Percentiles rank a stretch among this genome's conserved stretches.
These are phyloP conservation scores for Catunica adiposa DNA, from an alignment of 2,329 filamentous ascomycete genomes.

Conservation along the genomic window DNA sequence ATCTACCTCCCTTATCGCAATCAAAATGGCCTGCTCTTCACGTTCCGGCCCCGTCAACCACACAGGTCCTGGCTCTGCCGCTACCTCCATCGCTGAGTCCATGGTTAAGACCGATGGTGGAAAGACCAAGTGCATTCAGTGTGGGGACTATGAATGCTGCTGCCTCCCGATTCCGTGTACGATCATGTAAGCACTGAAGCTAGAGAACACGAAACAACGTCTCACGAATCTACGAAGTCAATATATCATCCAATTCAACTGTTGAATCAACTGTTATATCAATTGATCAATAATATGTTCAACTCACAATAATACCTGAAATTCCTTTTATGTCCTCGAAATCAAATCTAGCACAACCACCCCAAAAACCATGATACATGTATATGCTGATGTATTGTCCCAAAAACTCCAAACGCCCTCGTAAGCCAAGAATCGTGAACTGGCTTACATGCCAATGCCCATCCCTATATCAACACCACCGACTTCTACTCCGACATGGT, in stretches of 20 bases:
- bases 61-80: conserved; percentile 33
- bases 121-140: conserved; percentile 33
- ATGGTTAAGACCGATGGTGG: conserved; percentile 33
- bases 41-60: conserved; percentile 5
- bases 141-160: conserved; percentile 35
- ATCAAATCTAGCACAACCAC: background rate
- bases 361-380: no score
- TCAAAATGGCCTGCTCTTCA: conserved; percentile 6
- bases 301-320: no score
- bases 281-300: no score
- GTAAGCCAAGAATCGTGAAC: background rate
- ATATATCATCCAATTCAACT: no score
- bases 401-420: background rate
- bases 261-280: no score
- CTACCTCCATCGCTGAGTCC: conserved; percentile 31
- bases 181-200: conserved; percentile 26
- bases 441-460: background rate
- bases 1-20: no score
- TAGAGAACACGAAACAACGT: no score
- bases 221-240: no score
- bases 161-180: conserved; percentile 35
- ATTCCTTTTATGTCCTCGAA: no score
- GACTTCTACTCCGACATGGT: background rate
- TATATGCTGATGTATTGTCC: no score
- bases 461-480: background rate